Base-by-base conservation (phyloP, 495 filamentous ascomycete genomes). In the Hyaloscypha hepaticicola region DNA sequence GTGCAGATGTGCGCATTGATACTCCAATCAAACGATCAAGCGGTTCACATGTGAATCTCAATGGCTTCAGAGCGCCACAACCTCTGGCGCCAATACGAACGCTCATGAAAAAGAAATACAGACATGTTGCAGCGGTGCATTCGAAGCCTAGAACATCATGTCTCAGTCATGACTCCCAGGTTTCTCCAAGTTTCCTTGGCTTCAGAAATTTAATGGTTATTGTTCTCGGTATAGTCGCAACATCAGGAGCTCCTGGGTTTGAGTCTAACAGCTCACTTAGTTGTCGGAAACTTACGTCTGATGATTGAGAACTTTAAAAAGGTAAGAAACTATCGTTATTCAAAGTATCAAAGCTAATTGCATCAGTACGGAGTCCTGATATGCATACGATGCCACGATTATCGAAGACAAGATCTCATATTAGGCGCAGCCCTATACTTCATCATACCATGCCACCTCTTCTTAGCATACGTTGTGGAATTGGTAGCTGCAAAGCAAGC, bases 251-350 rank as follows among this genome's bases (percentile, higher is more conserved):
- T 25, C 21, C 28, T 9, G 38, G 45, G 28, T 41, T 28, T 71
- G 91, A 6, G 24, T 25, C 45, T 57, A n/a, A 62, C 28, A 22
- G 50, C 14, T 31, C 24, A 14, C 24, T 49, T 57, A 72, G 92
- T 97, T 69, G 93, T 93, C 51, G 92, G 93, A 72, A 99, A 99
- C 69, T 79, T 99, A 9, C 85, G 95, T 66, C 81, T 99, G 65
- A 87, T 99, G 65, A 91, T 99, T 69, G 95, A 98, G 78, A 99
- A 99, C 70, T 96, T 91, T 70, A 90, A 93, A 80, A 99, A 99
- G 82, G 92, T 92, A 69, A 69, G 77, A 51, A 11, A 27, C 29
- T 55, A 22, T 27, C 0, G 5, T 21, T 34, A 21, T 63, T 29
- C 8, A 26, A 45, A n/a, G 3, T 26, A 63, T 61, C 11, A 51